Percentiles rank a stretch among this genome's conserved stretches.
Evolutionary conservation across 2,329 filamentous ascomycete genomes (phyloP).

Genomic region (Hymenoscyphus scutula): DNA sequence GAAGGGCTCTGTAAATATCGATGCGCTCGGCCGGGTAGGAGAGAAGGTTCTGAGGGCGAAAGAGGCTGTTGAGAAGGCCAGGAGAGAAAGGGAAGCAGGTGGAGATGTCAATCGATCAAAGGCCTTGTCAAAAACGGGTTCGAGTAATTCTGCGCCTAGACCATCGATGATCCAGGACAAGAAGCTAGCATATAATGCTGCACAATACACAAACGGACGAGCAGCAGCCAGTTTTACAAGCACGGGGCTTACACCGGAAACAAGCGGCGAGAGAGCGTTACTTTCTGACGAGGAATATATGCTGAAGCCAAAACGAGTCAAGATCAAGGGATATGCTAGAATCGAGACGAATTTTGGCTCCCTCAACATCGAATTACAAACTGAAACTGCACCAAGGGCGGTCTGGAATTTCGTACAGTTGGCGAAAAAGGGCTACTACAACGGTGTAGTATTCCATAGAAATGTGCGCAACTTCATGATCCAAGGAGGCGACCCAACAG

Average conservation of each 20-base stretch:
- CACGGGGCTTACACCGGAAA: conserved; percentile 89
- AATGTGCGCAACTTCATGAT: conserved; percentile 98
- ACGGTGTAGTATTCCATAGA: conserved; percentile 79
- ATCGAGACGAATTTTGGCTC: conserved; percentile 83
- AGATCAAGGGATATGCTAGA: conserved; percentile 87
- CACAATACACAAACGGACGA: conserved; percentile 83
- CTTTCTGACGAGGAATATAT: conserved; percentile 95
- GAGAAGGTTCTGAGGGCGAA: conserved; percentile 88
- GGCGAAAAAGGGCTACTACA: conserved; percentile 87
- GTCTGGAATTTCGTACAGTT: conserved; percentile 97
- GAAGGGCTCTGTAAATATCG: conserved; percentile 70
- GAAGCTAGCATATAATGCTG: conserved; percentile 75
- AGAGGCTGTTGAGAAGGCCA: conserved; percentile 87
- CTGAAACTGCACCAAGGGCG: conserved; percentile 86
- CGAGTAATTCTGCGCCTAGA: conserved; percentile 36
- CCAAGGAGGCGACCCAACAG: conserved; percentile 91
- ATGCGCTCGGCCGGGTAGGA: conserved; percentile 72
- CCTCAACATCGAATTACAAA: conserved; percentile 83
- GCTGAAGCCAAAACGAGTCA: conserved; percentile 85
- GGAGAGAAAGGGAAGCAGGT: conserved; percentile 66
- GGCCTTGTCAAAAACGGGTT: conserved; percentile 40
- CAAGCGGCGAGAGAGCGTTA: conserved; percentile 79
- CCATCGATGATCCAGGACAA: conserved; percentile 52
- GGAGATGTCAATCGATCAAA: conserved; percentile 54
- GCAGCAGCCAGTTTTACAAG: conserved; percentile 94